phyloP scores from a whole-genome alignment of 352 stramenopile species.

The Pythium phragmiticola region DNA sequence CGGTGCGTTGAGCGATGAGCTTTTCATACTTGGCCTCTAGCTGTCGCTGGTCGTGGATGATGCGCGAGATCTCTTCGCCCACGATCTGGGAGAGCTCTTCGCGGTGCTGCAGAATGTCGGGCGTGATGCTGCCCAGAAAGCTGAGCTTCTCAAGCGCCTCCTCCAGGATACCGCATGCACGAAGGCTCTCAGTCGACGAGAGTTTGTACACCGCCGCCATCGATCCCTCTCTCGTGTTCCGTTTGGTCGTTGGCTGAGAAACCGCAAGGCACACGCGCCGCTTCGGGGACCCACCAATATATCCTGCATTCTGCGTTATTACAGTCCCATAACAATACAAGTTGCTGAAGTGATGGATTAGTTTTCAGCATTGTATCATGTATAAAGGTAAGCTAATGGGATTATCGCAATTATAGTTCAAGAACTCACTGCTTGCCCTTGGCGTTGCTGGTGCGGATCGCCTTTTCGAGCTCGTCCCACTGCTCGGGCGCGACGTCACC shows the following conservation, averaged over 20 bases:
- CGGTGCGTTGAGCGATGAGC: conserved; percentile 82
- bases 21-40: conserved; percentile 89
- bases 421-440: conserved; percentile 37
- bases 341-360: too few species aligned
- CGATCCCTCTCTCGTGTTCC: not conserved
- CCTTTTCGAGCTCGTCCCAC: conserved; percentile 71
- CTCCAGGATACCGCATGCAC: conserved; percentile 82
- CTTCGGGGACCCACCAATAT: not conserved
- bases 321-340: not conserved
- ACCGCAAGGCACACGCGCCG: not conserved
- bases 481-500: conserved; percentile 51
- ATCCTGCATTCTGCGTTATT: not conserved
- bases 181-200: conserved; percentile 60
- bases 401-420: not conserved
- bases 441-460: conserved; percentile 58
- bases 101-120: conserved; percentile 90
- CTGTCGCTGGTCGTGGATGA: conserved; percentile 89
- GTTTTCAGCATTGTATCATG: too few species aligned
- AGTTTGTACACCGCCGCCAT: conserved; percentile 55
- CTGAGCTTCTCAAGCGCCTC: conserved; percentile 90
- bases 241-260: not conserved
- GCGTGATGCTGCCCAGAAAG: conserved; percentile 90
- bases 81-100: conserved; percentile 92
- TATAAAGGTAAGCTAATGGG: too few species aligned
- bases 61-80: conserved; percentile 91